Conservation (phyloP, 345 rosid species). For the Citrus maxima region DNA sequence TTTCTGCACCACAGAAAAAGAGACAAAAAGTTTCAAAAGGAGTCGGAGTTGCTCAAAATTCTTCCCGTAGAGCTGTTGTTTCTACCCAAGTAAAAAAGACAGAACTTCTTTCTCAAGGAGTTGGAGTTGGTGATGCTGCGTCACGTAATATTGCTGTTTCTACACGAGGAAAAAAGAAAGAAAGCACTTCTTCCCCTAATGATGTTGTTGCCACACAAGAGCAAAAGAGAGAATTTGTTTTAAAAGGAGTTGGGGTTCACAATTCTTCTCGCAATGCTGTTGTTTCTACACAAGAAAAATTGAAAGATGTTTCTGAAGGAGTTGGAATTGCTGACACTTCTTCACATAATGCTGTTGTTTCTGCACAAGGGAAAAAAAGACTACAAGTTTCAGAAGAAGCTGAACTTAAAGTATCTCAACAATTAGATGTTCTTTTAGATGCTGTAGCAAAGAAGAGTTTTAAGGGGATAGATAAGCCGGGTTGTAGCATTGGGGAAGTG, state of each 20-base stretch:
- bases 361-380: neutral
- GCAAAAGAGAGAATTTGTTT: neutral
- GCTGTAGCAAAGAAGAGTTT: neutral
- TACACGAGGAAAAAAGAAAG: neutral
- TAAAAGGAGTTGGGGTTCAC: neutral
- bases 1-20: neutral
- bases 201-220: neutral
- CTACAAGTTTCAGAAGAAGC: neutral
- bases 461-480: neutral
- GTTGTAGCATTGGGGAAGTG: constrained; percentile 8
- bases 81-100: neutral
- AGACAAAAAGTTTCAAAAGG: neutral
- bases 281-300: neutral
- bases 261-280: neutral
- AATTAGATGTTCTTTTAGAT: neutral
- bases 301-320: neutral
- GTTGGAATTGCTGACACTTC: neutral
- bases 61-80: neutral
- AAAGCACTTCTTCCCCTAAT: neutral
- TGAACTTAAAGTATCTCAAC: neutral
- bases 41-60: neutral
- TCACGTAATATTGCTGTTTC: neutral
- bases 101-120: neutral
- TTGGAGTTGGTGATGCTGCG: neutral
- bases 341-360: neutral